These are phyloP conservation scores for Pseudogymnoascus sp. DNA, from an alignment of 2,329 filamentous ascomycete genomes.

Conservation along the genomic window DNA sequence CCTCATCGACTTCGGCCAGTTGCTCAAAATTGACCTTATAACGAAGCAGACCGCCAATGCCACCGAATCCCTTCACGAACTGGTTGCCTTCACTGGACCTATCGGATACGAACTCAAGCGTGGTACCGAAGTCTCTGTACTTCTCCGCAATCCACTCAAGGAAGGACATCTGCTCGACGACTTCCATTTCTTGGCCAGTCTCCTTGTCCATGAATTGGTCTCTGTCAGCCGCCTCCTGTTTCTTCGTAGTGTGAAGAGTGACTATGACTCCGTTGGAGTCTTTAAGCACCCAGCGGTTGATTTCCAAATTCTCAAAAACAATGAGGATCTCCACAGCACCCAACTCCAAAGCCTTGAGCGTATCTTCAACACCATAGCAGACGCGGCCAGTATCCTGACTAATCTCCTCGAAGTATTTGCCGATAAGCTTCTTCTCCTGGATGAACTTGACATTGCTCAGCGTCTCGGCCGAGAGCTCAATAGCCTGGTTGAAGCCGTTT, in stretches of 20 bases:
- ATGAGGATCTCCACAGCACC: slow-evolving; percentile 92
- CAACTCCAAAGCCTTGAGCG: slow-evolving; percentile 89
- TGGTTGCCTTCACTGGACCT: slow-evolving; percentile 97
- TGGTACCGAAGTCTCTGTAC: slow-evolving; percentile 95
- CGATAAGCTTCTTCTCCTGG: slow-evolving; percentile 99
- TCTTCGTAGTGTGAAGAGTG: slow-evolving; percentile 81
- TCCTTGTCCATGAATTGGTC: slow-evolving; percentile 90
- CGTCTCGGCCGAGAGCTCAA: slow-evolving; percentile 89
- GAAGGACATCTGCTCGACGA: slow-evolving; percentile 79
- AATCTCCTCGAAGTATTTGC: slow-evolving; percentile 98
- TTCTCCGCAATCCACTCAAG: slow-evolving; percentile 99
- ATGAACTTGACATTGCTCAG: slow-evolving; percentile 99
- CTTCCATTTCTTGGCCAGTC: slow-evolving; percentile 95
- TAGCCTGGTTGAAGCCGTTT: slow-evolving; percentile 99
- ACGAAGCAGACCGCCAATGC: slow-evolving; percentile 90
- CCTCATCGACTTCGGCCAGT: slow-evolving; percentile 81
- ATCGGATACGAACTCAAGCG: slow-evolving; percentile 94
- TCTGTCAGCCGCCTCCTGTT: slow-evolving; percentile 66
- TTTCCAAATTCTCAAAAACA: slow-evolving; percentile 93
- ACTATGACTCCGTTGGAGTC: slow-evolving; percentile 62
- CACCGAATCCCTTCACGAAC: slow-evolving; percentile 99
- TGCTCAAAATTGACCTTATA: slow-evolving; percentile 99
- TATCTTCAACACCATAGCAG: slow-evolving; percentile 97
- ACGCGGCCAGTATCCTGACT: slow-evolving; percentile 94
- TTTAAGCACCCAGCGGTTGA: slow-evolving; percentile 87